Base-by-base conservation (phyloP, 2,329 filamentous ascomycete species). In the Colletotrichum camelliae region DNA sequence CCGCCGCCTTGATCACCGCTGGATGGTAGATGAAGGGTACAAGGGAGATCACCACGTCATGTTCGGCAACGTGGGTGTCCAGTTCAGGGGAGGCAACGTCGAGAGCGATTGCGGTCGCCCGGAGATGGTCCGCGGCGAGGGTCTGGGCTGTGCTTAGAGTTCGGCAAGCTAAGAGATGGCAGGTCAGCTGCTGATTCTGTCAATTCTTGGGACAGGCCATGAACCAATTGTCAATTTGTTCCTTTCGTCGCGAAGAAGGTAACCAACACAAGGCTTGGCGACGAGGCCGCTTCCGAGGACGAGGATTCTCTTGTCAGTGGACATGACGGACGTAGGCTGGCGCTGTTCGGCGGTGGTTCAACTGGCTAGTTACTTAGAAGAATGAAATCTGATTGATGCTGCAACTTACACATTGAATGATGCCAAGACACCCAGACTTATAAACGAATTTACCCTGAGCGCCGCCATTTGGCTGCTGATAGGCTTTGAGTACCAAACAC, bases 1-100 rank as follows among this genome's bases (percentile, higher is more conserved):
- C 94, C 61, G 92, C 93, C 7, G 91, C 90, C 84, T 93, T 92
- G 87, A 94, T 93, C 77, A 94, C 92, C 5, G 67, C 58, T 1
- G 79, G 74, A 57, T 84, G 79, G 57, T 80, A 37, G 4, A 74
- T 61, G 55, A 78, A 81, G 0, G 80, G 81, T 4, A 82, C 77
- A 12, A 81, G 78, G 1, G 79, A 80, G 7, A 82, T 75, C 18
- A 81, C 78, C 12, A 81, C 24, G 48, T 81, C 75, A 29, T 80
- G 77, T 16, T 43, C 27, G 1, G 77, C 68, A 4, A 81, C 66
- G 4, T 70, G 33, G 3, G 6, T 1, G n/a, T 80, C 75, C 5
- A 81, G 67, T 2, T 77, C 76, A 4, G 67, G 27, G 2, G 79
- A 79, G 2, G 21, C 35, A 15, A 81, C 79, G 13, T 79, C 78